A percentile compares a stretch with the other conserved stretches of the same genome.
phyloP scores from a whole-genome alignment of 2,329 filamentous ascomycete species.

The Botryosphaeria agaves region DNA sequence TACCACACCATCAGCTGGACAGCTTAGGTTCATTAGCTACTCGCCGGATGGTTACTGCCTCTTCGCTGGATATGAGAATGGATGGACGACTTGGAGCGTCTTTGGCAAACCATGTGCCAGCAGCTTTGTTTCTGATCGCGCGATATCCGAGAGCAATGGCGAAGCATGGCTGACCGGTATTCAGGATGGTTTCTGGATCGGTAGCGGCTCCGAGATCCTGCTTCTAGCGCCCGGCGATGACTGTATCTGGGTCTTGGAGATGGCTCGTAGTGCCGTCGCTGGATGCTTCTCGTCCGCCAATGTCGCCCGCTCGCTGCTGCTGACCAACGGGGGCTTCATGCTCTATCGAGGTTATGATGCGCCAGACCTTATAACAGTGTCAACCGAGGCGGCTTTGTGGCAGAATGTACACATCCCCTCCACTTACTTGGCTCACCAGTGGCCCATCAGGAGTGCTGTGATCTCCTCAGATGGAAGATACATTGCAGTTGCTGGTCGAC shows the following conservation, averaged over 20 bases:
- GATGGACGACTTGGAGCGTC: conserved; percentile 95
- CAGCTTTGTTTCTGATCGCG: conserved; percentile 58
- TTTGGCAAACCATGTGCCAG: conserved; percentile 80
- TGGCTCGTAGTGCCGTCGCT: conserved; percentile 83
- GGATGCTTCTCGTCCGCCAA: conserved; percentile 87
- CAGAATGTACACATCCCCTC: conserved; percentile 77
- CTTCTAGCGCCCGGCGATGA: conserved; percentile 55
- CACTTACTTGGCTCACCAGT: conserved; percentile 74
- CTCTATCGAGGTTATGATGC: conserved; percentile 88
- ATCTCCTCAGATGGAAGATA: conserved; percentile 88
- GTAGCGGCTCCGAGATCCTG: conserved; percentile 72
- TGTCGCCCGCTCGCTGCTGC: conserved; percentile 71
- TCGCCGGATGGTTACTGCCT: conserved; percentile 94
- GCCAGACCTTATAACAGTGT: conserved; percentile 78
- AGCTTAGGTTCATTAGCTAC: conserved; percentile 60
- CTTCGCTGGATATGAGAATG: conserved; percentile 80
- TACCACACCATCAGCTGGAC: conserved; percentile 49
- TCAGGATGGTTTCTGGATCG: conserved; percentile 66
- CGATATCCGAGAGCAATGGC: conserved; percentile 45
- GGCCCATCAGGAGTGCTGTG: conserved; percentile 77
- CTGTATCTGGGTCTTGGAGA: conserved; percentile 73
- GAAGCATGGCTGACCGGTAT: conserved; percentile 79
- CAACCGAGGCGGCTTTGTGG: conserved; percentile 87
- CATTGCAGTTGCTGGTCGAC: conserved; percentile 83
- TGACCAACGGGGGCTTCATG: conserved; percentile 77